Evolutionary conservation across 192 early-diverging fungal species (phyloP).

Genomic region (Mortierella hygrophila): DNA sequence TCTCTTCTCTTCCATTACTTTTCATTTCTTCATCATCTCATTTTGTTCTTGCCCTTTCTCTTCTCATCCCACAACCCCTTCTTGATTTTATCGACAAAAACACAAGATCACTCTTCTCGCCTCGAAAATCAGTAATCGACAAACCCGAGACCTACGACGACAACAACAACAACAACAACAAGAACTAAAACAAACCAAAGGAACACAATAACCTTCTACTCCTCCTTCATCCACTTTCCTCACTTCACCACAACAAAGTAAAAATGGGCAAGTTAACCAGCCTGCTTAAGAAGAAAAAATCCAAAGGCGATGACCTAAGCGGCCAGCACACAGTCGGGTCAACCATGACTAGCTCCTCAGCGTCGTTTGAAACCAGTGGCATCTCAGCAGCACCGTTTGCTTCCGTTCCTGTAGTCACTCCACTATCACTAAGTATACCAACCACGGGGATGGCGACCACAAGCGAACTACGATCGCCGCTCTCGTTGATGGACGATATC

Average conservation of each 20-base stretch:
- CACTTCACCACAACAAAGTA: too few species aligned
- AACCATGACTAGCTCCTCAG: conserved; percentile 4
- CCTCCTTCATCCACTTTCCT: background rate
- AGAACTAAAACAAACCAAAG: background rate
- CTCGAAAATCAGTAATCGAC: background rate
- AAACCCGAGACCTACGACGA: background rate
- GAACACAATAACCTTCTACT: background rate
- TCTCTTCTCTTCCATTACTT: background rate
- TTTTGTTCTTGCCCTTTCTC: background rate
- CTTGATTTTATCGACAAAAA: background rate
- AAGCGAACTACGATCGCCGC: background rate
- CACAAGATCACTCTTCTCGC: background rate
- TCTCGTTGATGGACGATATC: conserved; percentile 49
- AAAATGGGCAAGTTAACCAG: conserved; percentile 37
- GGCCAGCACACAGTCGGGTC: conserved; percentile 11
- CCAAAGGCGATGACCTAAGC: conserved; percentile 20
- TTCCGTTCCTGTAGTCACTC: background rate
- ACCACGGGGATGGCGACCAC: background rate
- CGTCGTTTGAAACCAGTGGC: background rate
- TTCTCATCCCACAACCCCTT: background rate
- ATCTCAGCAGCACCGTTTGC: background rate
- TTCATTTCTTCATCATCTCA: background rate
- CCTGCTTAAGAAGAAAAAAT: conserved; percentile 39
- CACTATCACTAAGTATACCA: conserved; percentile 32
- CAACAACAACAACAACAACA: background rate